Conservation (phyloP, 768 basidiomycete species). For the Lactarius indigo region DNA sequence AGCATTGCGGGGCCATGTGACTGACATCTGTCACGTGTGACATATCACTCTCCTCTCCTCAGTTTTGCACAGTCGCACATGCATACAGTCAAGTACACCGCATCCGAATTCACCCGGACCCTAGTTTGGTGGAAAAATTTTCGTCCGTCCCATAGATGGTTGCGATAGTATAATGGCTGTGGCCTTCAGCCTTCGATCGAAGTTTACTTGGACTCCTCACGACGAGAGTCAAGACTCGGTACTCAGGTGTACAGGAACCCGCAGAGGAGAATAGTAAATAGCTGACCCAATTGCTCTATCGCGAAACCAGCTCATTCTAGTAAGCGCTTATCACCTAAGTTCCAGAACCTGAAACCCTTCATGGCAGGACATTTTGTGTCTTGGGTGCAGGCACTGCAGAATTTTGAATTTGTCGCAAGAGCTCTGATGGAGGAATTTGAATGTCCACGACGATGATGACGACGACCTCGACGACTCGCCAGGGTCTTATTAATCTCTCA, state of each 20-base stretch:
- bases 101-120: not conserved
- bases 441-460: not conserved
- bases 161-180: not conserved
- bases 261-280: not conserved
- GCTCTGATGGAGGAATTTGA: not conserved
- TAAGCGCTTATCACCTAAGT: not conserved
- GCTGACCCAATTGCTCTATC: not conserved
- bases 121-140: not conserved
- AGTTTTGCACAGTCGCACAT: too few species aligned
- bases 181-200: not conserved
- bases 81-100: not conserved
- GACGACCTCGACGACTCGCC: not conserved
- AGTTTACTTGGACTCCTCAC: not conserved
- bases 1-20: too few species aligned
- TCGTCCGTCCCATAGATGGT: not conserved
- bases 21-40: too few species aligned
- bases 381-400: not conserved
- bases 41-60: not conserved
- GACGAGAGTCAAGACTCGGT: not conserved
- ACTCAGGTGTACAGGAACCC: not conserved
- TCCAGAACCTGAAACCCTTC: not conserved
- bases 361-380: not conserved
- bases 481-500: slow-evolving; percentile 7
- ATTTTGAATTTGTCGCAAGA: not conserved
- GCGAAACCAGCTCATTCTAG: not conserved